These are phyloP conservation scores for Malbranchea zuffiana DNA, from an alignment of 2,329 filamentous ascomycete species.

Conservation along the genomic window DNA sequence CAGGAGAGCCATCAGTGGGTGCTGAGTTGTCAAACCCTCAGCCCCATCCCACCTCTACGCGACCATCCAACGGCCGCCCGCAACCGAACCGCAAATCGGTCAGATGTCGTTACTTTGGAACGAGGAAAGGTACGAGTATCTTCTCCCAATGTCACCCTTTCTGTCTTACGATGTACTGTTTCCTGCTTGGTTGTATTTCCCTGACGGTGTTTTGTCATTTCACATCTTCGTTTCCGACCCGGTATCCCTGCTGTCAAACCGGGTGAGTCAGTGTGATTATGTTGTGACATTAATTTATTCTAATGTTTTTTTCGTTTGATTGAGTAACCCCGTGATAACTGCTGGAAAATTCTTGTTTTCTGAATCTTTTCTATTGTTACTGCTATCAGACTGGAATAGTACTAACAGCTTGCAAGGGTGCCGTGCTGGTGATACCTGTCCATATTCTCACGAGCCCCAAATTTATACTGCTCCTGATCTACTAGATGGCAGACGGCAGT, in stretches of 20 bases:
- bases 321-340: too few species aligned
- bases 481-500: slow-evolving; percentile 1
- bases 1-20: slow-evolving; percentile 15
- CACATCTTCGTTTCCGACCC: background rate
- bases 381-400: slow-evolving; percentile 4
- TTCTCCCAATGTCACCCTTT: slow-evolving; percentile 6
- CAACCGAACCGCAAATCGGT: slow-evolving; percentile 13
- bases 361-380: slow-evolving; percentile 6
- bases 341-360: too few species aligned
- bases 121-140: slow-evolving; percentile 28
- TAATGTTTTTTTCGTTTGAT: too few species aligned
- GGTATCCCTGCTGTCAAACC: too few species aligned
- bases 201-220: slow-evolving; percentile 12
- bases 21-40: slow-evolving; percentile 25
- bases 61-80: slow-evolving; percentile 12
- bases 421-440: slow-evolving; percentile 42
- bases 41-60: slow-evolving; percentile 17
- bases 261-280: too few species aligned
- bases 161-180: slow-evolving; percentile 11
- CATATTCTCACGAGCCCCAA: slow-evolving; percentile 36
- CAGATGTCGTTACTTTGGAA: slow-evolving; percentile 31
- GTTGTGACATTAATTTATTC: too few species aligned
- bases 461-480: background rate
- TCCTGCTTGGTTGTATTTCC: slow-evolving; percentile 6
- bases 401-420: slow-evolving; percentile 33